Base-by-base conservation (phyloP, 2,329 filamentous ascomycete species). In the Amesomyces nigricolor region DNA sequence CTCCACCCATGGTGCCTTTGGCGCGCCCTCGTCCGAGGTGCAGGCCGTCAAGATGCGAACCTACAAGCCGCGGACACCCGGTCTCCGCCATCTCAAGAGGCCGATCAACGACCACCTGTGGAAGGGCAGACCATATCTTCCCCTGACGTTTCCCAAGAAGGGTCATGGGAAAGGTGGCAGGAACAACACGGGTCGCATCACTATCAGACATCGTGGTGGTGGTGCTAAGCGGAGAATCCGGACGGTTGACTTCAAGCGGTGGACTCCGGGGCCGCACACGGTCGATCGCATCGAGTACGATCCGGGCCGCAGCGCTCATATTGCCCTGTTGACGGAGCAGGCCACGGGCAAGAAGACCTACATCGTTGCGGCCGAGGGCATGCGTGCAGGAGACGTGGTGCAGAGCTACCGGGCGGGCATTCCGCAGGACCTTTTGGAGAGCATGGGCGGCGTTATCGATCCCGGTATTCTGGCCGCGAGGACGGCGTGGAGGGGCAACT, bases 281-380 rank as follows among this genome's bases (percentile, higher is more conserved):
- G 92, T 99, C 53, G 91, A 97, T 69, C 84, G 94, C 58, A 94
- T 99, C 66, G 94, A 99, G 71, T 91, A 97, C 71, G 95, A 99
- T 66, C 94, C 94, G 0, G 90, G 90, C 62, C 87, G 94, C 50
- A 95, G 85, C 65, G 90, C 92, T 13, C 94, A 99, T 69, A 91
- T 99, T 71, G 94, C 94, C 5, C 79, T 99, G 54, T 67, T 96
- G 47, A 91, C 84, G 48, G 85, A 88, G 65, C 76, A 90, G 61
- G 80, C 83, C 47, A 92, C 87, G 0, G 81, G 84, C 11, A 81
- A 80, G 62, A 86, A 94, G 73, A 89, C 86, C 62, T 99, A 99
- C 71, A 95, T 99, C 61, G 78, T 99, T 57, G 94, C 94, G n/a
- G 83, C 94, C 0, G 94, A 99, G 64, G 94, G 94, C 10, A 87